Percentiles rank a stretch among this genome's conserved stretches.
These are phyloP conservation scores for Oropetium thomaeum DNA, from an alignment of 176 grass and related monocot genomes.

Conservation along the genomic window DNA sequence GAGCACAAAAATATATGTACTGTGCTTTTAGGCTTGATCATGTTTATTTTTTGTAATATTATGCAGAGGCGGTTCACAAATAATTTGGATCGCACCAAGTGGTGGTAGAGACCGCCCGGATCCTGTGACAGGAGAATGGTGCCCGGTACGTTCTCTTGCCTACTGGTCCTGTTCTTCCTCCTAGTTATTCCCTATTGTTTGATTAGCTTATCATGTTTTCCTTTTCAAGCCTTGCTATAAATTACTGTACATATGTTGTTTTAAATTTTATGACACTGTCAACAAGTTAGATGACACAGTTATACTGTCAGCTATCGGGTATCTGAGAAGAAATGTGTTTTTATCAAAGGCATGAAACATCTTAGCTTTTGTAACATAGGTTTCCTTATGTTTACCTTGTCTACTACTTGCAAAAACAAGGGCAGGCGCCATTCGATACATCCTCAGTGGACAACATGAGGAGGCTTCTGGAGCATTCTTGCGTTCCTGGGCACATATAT, in stretches of 20 bases:
- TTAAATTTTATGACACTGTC: constrained; percentile 13
- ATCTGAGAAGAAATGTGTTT: background rate
- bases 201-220: constrained; percentile 8
- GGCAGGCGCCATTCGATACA: constrained; percentile 83
- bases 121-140: constrained; percentile 75
- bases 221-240: background rate
- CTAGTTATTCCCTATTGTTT: constrained; percentile 27
- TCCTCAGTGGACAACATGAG: constrained; percentile 97
- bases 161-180: constrained; percentile 27
- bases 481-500: constrained; percentile 82
- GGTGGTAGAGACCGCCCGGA: constrained; percentile 94
- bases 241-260: background rate
- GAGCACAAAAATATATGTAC: background rate
- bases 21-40: constrained; percentile 16
- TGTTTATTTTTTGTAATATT: constrained; percentile 24
- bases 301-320: background rate
- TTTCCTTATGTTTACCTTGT: constrained; percentile 21
- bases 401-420: constrained; percentile 50
- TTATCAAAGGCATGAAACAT: constrained; percentile 13
- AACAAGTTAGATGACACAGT: background rate
- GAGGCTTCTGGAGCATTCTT: constrained; percentile 86
- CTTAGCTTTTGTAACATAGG: constrained; percentile 14
- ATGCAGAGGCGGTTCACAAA: constrained; percentile 75
- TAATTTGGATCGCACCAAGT: constrained; percentile 98
- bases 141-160: constrained; percentile 63